These are phyloP conservation scores for Rhipidocladum racemiflorum DNA, from an alignment of 176 grass and related monocot species.

Conservation along the genomic window DNA sequence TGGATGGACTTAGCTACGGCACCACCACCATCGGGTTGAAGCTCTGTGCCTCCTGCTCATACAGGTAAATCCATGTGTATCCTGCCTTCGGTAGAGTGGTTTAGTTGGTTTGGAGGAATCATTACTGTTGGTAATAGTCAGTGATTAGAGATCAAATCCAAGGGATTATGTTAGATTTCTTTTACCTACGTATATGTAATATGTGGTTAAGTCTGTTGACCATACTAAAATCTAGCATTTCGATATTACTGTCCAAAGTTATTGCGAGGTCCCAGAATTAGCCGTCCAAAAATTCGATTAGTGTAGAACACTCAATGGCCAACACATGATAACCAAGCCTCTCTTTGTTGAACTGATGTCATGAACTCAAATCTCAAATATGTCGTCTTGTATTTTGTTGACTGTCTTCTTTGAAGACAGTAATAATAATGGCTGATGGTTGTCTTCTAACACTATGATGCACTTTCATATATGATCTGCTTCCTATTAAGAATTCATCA, in stretches of 20 bases:
- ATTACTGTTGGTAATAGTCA: background rate
- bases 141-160: background rate
- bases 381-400: background rate
- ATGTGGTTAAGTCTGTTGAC: background rate
- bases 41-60: constrained; percentile 87
- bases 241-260: background rate
- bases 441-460: background rate
- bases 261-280: background rate
- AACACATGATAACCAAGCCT: background rate
- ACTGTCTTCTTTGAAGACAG: background rate
- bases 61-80: constrained; percentile 34
- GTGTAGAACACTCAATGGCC: background rate
- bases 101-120: background rate
- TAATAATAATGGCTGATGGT: background rate
- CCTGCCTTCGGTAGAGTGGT: background rate
- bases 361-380: background rate
- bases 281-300: background rate
- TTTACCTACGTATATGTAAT: background rate
- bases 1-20: constrained; percentile 67
- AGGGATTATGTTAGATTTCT: constrained; percentile 11
- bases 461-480: no score
- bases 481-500: background rate
- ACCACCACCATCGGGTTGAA: constrained; percentile 81
- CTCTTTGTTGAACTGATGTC: background rate
- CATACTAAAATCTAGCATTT: background rate